Evolutionary conservation across 225 moss, liverwort and hornwort species (phyloP), one percentile per base, ranked within the genome.

Genomic region (Lunularia cruciata): DNA sequence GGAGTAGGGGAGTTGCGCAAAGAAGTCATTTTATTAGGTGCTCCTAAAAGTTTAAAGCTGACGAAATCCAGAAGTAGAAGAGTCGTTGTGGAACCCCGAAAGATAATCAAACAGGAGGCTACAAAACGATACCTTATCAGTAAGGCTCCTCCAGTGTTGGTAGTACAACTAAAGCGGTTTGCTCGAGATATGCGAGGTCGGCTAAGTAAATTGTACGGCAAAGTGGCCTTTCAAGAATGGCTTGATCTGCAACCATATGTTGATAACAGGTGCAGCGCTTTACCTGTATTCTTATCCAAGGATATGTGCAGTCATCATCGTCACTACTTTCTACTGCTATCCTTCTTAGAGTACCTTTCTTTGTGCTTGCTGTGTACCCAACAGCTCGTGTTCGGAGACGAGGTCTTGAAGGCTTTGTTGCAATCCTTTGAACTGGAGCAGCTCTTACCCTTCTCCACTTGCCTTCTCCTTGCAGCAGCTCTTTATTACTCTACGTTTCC

Each of bases 101-200:
- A 81, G 76, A 78, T 79, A 54, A 78, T 83, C 4, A 91, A 89
- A 76, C 84, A 81, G 54, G 89, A 91, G 34, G 94, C 94, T 8
- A 86, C 84, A 1, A 94, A 91, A 56, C 67, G 83, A 39, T 77
- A 86, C 32, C 77, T 87, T 16, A 83, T 94, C 26, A 91, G 85
- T 53, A 89, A 85, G 77, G 86, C 91, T 64, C 94, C 94, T 8
- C 86, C 85, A 8, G 87, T 87, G 52, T 79, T 91, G 73, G 91
- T 91, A 43, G 86, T 91, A 80, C 91, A 94, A 73, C 74, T 94
- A 45, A 91, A 94, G 74, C 83, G 94, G 35, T 94, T 94, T 79
- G 91, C 94, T 16, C 94, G 90, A 63, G 91, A 91, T 59, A 74
- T 91, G 83, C 89, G 91, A 46, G 91, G 94, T 55, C 87, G 91